Evolutionary conservation across 192 early-diverging fungal genomes (phyloP).

Genomic region (Dissophora ornata): DNA sequence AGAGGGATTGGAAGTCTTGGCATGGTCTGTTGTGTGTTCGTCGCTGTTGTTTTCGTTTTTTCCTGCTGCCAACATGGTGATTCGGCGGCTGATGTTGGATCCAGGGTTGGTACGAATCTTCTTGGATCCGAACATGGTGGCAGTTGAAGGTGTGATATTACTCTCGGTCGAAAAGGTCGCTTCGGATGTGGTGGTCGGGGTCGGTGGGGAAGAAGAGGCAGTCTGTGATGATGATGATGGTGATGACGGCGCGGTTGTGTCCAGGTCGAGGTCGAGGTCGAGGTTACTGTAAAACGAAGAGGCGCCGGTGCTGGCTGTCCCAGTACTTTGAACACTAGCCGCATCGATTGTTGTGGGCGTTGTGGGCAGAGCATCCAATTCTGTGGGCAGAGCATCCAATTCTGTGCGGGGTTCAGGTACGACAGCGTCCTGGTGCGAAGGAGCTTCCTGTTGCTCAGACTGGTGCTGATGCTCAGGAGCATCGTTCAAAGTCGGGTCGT

Average conservation of each 20-base stretch:
- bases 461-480: not conserved
- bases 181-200: not conserved
- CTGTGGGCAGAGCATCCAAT: too few species aligned
- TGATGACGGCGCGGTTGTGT: too few species aligned
- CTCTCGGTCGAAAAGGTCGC: not conserved
- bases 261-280: conserved; percentile 30
- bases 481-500: not conserved
- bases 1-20: conserved; percentile 1
- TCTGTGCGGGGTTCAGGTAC: too few species aligned
- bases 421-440: too few species aligned
- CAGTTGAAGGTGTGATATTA: conserved; percentile 18
- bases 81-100: conserved; percentile 43
- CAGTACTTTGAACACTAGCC: too few species aligned
- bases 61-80: conserved; percentile 41
- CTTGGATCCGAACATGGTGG: conserved; percentile 31
- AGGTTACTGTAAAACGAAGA: conserved; percentile 32
- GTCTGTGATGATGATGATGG: too few species aligned
- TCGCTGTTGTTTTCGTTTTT: conserved; percentile 52
- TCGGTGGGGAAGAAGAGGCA: not conserved
- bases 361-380: too few species aligned
- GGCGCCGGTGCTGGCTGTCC: conserved; percentile 2
- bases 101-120: conserved; percentile 33
- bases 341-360: too few species aligned
- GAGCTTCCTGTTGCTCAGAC: too few species aligned
- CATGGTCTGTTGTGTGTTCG: conserved; percentile 21